Evolutionary conservation across 148 eudicot genomes (phyloP), one percentile per base, ranked within the genome.

Genomic region (Pharnaceum exiguum): DNA sequence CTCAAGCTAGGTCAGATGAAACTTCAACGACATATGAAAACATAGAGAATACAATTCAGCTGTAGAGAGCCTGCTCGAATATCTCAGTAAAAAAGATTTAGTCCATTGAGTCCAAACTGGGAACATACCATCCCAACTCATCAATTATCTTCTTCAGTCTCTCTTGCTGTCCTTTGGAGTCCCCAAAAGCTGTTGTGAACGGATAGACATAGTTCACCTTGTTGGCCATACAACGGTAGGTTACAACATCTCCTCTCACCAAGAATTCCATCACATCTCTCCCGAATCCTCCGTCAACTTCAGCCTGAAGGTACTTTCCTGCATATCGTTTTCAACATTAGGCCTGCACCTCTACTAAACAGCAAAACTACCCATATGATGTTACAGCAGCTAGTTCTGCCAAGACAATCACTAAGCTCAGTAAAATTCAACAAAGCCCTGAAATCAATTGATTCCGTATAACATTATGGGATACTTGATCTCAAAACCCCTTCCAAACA

Each of bases 101-200:
- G 62, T 83, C 84, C 96, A 87, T 81, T 37, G 75, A 53, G 49
- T 89, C 95, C 43, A 93, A 76, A 71, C 78, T 83, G 12, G 99
- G 99, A 53, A 88, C 82, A 67, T 76, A 76, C 99, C 99, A 93
- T 30, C 95, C 96, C 31, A 89, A 69, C 29, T 81, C 79, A 3
- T 79, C 79, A 18, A 77, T 62, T 12, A 93, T 83, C 71, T 83
- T 82, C 77, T 69, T 81, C 80, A 85, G 53, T 69, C 99, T 88
- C 69, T 83, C 91, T 83, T 83, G 77, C 46, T 93, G 90, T 33
- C 99, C 99, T 59, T 88, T 93, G 27, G 99, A 85, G 74, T 93
- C 95, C 21, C 99, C 99, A 5, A 93, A 88, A 48, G 96, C 96
- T 44, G 99, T 93, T 25, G 96, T 93, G 73, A 93, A 93, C 11